These are phyloP conservation scores for Pistacia atlantica DNA, from an alignment of 345 rosid genomes.

Conservation along the genomic window DNA sequence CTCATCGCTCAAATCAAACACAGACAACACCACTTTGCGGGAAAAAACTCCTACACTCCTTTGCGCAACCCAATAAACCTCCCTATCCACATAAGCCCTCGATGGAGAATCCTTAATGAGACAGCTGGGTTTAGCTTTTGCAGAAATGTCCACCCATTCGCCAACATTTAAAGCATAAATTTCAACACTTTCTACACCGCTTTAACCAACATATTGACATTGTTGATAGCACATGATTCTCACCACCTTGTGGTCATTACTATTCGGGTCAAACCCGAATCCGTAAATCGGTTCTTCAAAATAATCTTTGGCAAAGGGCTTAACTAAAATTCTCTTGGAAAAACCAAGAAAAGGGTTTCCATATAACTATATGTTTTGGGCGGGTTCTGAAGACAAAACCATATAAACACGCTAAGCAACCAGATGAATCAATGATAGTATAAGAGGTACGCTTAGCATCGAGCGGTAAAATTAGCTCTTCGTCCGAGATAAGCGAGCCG, in stretches of 20 bases:
- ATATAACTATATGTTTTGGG: neutral
- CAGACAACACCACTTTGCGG: constrained; percentile 16
- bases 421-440: neutral
- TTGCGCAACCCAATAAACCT: constrained; percentile 46
- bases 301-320: neutral
- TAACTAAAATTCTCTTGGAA: neutral
- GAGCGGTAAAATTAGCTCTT: neutral
- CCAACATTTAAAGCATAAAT: constrained; percentile 21
- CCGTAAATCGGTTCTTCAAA: neutral
- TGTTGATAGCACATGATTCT: constrained; percentile 22
- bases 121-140: constrained; percentile 10
- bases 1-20: constrained; percentile 27
- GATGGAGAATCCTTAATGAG: constrained; percentile 21
- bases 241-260: constrained; percentile 34
- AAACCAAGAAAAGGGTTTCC: constrained; percentile 14
- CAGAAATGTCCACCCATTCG: constrained; percentile 31
- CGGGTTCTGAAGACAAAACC: neutral
- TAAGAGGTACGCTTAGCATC: neutral
- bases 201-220: neutral
- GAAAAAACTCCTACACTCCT: neutral
- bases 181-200: constrained; percentile 26
- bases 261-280: constrained; percentile 27
- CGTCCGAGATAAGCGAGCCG: neutral
- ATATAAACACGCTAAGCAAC: neutral
- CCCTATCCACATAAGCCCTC: constrained; percentile 29